phyloP scores from a whole-genome alignment of 495 filamentous ascomycete species.

The Penicillium desertorum region DNA sequence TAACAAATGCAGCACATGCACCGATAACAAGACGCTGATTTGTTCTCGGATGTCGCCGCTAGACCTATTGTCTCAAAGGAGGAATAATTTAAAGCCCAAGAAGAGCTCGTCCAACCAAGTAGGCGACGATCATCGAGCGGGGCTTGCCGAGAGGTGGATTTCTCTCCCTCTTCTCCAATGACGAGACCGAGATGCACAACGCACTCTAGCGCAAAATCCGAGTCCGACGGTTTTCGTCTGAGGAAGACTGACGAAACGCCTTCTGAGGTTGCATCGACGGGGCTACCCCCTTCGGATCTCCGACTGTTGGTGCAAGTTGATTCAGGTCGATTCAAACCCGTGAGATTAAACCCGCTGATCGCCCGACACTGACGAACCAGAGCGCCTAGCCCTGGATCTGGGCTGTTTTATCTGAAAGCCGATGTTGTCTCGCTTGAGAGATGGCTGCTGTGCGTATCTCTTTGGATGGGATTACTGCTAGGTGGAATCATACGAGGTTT shows the following conservation, averaged over 20 bases:
- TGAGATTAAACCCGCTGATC: constrained; percentile 27
- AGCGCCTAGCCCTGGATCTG: background rate
- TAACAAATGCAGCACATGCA: constrained; percentile 35
- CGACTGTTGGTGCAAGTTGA: constrained; percentile 13
- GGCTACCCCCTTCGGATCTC: constrained; percentile 22
- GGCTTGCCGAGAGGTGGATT: background rate
- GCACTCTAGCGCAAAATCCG: background rate
- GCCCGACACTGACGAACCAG: constrained; percentile 7
- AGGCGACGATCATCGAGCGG: constrained; percentile 6
- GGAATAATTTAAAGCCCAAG: background rate
- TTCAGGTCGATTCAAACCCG: constrained; percentile 8
- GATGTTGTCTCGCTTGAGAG: background rate
- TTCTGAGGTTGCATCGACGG: constrained; percentile 27
- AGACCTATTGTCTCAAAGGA: background rate
- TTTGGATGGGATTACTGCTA: background rate
- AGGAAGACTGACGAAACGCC: constrained; percentile 1
- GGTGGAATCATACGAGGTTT: background rate
- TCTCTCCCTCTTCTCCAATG: background rate
- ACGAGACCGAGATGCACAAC: constrained; percentile 5
- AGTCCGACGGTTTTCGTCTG: constrained; percentile 14
- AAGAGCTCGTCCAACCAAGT: constrained; percentile 6
- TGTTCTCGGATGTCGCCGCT: constrained; percentile 30
- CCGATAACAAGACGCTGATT: constrained; percentile 39
- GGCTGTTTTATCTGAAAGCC: constrained; percentile 1
- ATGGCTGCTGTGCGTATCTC: background rate